Conservation (phyloP, 805 yeast genomes). For the Scheffersomyces amazonensis region DNA sequence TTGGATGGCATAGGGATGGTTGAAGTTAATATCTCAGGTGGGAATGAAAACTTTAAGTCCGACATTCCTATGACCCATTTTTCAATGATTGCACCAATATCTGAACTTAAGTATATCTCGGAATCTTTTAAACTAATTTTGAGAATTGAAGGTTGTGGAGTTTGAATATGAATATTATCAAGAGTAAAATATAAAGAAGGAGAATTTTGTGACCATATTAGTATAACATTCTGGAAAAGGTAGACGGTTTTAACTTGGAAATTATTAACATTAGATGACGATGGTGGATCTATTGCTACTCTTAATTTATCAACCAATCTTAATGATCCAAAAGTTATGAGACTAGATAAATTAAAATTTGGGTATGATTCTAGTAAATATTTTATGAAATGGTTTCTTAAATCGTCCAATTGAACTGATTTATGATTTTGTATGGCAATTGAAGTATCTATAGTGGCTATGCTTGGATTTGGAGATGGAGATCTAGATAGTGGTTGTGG, state of each 20-base stretch:
- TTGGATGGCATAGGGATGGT: conserved; percentile 16
- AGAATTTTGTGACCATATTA: conserved; percentile 15
- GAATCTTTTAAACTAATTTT: conserved; percentile 9
- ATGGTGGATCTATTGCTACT: conserved; percentile 19
- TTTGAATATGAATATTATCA: conserved; percentile 3
- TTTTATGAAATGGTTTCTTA: conserved; percentile 27
- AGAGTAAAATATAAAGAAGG: conserved; percentile 1
- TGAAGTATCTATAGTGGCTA: conserved; percentile 13
- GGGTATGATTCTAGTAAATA: conserved; percentile 22
- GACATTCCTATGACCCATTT: conserved; percentile 44
- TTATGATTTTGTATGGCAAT: conserved; percentile 15
- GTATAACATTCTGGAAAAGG: conserved; percentile 31
- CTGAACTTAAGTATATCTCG: conserved; percentile 24
- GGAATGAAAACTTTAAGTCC: conserved; percentile 28
- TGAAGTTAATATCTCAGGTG: conserved; percentile 33
- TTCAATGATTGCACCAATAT: conserved; percentile 30
- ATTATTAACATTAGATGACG: conserved; percentile 5
- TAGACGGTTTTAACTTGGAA: conserved; percentile 17
- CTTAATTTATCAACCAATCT: conserved; percentile 33
- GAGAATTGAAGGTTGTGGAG: conserved; percentile 22
- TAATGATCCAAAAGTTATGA: conserved; percentile 31
- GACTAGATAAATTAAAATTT: conserved; percentile 18
- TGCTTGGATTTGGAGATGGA: conserved; percentile 19
- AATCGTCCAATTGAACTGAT: conserved; percentile 19
- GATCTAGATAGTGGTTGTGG: conserved; percentile 12